Evolutionary conservation across 2,329 filamentous ascomycete genomes (phyloP).

Genomic region (Aspergillus bombycis): DNA sequence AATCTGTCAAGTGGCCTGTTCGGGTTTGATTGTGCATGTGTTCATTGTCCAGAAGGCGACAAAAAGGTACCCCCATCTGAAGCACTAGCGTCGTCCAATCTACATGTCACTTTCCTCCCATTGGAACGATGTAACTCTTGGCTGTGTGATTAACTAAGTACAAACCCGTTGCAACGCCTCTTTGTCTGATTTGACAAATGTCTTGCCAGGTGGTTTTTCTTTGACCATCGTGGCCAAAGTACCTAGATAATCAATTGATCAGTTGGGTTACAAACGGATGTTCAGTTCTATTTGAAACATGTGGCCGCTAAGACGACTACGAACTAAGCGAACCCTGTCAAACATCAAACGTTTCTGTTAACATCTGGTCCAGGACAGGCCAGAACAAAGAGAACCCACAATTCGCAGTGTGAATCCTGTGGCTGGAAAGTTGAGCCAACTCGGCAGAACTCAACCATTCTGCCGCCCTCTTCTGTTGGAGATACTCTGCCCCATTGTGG

Average conservation of each 20-base stretch:
- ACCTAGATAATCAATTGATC: neutral
- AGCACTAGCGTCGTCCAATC: slow-evolving; percentile 1
- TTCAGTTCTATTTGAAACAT: neutral
- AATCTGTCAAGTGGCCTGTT: neutral
- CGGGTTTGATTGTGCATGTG: neutral
- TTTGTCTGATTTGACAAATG: neutral
- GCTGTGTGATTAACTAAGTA: neutral
- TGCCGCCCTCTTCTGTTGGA: slow-evolving; percentile 12
- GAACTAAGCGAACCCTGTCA: neutral
- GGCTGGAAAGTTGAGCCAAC: slow-evolving; percentile 4
- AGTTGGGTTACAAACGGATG: neutral
- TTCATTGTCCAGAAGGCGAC: neutral
- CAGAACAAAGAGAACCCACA: slow-evolving; percentile 3
- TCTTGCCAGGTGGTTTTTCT: neutral
- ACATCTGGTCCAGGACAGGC: neutral
- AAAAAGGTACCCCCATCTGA: neutral
- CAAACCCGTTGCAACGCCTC: neutral
- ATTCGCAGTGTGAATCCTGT: slow-evolving; percentile 1
- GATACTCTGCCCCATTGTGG: slow-evolving; percentile 11
- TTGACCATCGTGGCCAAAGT: neutral
- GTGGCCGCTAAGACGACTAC: neutral
- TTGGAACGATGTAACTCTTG: slow-evolving; percentile 2
- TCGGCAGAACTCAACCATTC: slow-evolving; percentile 2
- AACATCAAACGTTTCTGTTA: neutral
- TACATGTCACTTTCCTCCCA: neutral